These are phyloP conservation scores for Noccaea caerulescens DNA, from an alignment of 345 rosid species.

Conservation along the genomic window DNA sequence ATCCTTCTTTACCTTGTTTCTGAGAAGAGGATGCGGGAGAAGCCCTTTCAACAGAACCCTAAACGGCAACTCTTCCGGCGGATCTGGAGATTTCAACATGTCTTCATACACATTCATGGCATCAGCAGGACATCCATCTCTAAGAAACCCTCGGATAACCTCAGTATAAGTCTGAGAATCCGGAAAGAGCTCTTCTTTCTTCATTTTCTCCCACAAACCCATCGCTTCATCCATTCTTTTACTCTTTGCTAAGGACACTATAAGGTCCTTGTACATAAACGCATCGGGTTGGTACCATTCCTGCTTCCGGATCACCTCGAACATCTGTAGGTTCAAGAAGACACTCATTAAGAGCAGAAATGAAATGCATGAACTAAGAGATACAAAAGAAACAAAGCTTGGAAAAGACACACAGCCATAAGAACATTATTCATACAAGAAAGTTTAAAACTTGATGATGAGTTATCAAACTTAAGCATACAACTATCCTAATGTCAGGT, in stretches of 20 bases:
- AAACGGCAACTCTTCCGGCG: constrained; percentile 88
- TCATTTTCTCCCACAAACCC: constrained; percentile 75
- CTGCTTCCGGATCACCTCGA: constrained; percentile 72
- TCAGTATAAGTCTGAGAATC: constrained; percentile 91
- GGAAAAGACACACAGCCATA: constrained; percentile 10
- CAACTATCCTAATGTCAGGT: neutral
- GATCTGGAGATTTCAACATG: constrained; percentile 92
- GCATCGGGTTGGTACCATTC: constrained; percentile 87
- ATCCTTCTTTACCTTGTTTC: constrained; percentile 91
- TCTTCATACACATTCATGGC: constrained; percentile 95
- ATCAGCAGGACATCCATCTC: constrained; percentile 84
- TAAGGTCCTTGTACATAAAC: constrained; percentile 82
- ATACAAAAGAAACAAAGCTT: neutral
- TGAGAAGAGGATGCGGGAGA: constrained; percentile 80
- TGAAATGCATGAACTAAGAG: neutral
- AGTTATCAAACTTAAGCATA: neutral
- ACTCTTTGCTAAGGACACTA: constrained; percentile 63
- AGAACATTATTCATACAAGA: neutral
- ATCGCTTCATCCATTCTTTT: constrained; percentile 84
- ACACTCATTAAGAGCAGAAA: constrained; percentile 10
- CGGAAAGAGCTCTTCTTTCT: constrained; percentile 74
- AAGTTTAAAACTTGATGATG: constrained; percentile 8
- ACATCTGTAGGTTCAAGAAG: constrained; percentile 57
- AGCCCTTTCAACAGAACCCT: constrained; percentile 90
- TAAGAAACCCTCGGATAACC: constrained; percentile 79